phyloP scores from a whole-genome alignment of 306 rosid genomes.

The Sicyos edulis region DNA sequence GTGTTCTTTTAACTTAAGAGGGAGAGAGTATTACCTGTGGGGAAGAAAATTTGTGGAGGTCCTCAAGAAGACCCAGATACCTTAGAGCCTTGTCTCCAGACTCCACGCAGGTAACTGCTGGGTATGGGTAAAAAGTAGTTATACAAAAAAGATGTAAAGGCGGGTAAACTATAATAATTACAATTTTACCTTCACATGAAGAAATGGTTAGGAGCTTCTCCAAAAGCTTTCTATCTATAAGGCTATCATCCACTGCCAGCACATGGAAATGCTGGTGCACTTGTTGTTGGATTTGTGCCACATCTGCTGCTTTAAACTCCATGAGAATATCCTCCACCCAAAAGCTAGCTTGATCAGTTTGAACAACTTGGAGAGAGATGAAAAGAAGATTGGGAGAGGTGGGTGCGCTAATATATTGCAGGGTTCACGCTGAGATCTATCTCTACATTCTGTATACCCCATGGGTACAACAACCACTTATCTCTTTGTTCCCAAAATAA shows the following conservation, averaged over 20 bases:
- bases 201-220: conserved; percentile 74
- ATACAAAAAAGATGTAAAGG: neutral
- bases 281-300: conserved; percentile 24
- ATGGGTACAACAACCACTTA: conserved; percentile 63
- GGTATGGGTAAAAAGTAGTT: neutral
- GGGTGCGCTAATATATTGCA: conserved; percentile 31
- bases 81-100: conserved; percentile 93
- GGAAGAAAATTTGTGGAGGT: conserved; percentile 25
- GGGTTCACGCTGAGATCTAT: conserved; percentile 48
- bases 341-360: too few species aligned
- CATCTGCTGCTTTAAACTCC: conserved; percentile 36
- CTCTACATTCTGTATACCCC: conserved; percentile 75
- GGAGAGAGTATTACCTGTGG: conserved; percentile 30
- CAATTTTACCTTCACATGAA: conserved; percentile 56
- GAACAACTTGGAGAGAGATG: neutral
- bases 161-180: neutral
- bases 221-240: conserved; percentile 66
- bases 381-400: conserved; percentile 31
- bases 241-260: conserved; percentile 83
- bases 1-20: neutral
- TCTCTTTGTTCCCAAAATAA: conserved; percentile 22
- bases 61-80: conserved; percentile 62
- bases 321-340: conserved; percentile 8
- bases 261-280: conserved; percentile 68
- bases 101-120: conserved; percentile 80